Evolutionary conservation across 495 filamentous ascomycete species (phyloP).

Genomic region (Aspergillus cristatus): DNA sequence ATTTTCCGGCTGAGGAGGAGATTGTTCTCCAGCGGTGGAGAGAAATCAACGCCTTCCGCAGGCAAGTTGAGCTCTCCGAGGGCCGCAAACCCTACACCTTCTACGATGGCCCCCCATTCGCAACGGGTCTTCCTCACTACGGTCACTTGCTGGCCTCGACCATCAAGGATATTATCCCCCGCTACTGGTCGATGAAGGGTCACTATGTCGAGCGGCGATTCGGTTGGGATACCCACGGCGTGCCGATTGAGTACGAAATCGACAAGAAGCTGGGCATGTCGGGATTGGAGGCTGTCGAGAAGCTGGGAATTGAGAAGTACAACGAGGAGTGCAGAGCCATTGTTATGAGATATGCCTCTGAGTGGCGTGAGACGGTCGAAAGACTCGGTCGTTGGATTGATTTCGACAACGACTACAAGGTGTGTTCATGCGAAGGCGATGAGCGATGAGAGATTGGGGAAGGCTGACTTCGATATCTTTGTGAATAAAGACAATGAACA

Average conservation of each 20-base stretch:
- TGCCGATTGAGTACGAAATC: conserved; percentile 96
- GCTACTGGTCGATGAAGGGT: conserved; percentile 98
- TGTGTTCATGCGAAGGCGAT: conserved; percentile 18
- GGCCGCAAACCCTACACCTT: conserved; percentile 65
- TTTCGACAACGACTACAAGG: conserved; percentile 98
- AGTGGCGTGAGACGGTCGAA: conserved; percentile 88
- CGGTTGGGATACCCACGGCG: conserved; percentile 87
- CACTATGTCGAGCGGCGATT: conserved; percentile 67
- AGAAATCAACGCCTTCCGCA: conserved; percentile 81
- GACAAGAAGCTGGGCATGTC: conserved; percentile 94
- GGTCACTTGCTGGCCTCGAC: conserved; percentile 93
- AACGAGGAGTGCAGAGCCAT: conserved; percentile 89
- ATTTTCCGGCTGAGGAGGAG: conserved; percentile 90
- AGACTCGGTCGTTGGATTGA: conserved; percentile 94
- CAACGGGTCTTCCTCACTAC: conserved; percentile 82
- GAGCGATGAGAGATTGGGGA: background rate
- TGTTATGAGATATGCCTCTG: conserved; percentile 83
- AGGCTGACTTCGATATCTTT: background rate
- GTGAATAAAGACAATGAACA: conserved; percentile 83
- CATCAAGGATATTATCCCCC: conserved; percentile 93
- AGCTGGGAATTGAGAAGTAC: conserved; percentile 83
- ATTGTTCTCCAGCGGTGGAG: conserved; percentile 70
- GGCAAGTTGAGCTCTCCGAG: conserved; percentile 63
- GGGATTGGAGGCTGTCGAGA: conserved; percentile 76
- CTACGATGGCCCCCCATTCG: conserved; percentile 53